phyloP scores from a whole-genome alignment of 164 flowering plant genomes.

The Platanus orientalis region DNA sequence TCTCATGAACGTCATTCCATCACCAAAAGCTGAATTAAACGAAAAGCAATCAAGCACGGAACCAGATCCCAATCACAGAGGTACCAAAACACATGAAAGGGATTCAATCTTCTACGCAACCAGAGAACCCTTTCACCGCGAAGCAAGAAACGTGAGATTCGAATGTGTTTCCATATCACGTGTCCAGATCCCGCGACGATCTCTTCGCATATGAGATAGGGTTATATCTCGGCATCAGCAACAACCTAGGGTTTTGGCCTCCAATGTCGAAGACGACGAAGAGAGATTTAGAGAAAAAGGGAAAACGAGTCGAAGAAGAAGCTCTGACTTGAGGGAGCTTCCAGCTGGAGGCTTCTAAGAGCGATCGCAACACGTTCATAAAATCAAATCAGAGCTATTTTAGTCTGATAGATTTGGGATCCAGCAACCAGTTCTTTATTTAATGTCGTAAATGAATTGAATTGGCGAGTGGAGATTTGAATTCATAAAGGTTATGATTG shows the following conservation, averaged over 20 bases:
- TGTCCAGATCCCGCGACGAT: constrained; percentile 4
- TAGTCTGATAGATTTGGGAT: too few relatives aligned
- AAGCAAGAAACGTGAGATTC: background rate
- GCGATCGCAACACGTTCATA: too few relatives aligned
- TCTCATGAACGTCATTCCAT: constrained; percentile 3
- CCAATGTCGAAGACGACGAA: constrained; percentile 1
- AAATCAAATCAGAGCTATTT: too few relatives aligned
- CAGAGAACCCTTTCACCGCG: background rate
- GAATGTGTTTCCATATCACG: background rate
- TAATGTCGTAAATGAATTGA: too few relatives aligned
- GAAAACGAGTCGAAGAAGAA: background rate
- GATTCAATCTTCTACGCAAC: background rate
- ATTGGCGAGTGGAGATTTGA: too few relatives aligned
- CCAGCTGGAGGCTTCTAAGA: too few relatives aligned
- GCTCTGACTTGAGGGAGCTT: too few relatives aligned
- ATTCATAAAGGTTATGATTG: too few relatives aligned
- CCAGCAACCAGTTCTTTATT: too few relatives aligned
- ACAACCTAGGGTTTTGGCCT: background rate
- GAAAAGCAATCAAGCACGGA: background rate
- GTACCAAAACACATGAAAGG: too few relatives aligned
- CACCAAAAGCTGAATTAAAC: background rate
- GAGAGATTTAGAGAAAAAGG: background rate
- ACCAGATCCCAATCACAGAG: background rate
- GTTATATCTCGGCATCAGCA: background rate
- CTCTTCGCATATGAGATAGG: background rate